A percentile compares a stretch with the other conserved stretches of the same genome.
phyloP scores from a whole-genome alignment of 805 yeast genomes.

The Ogataea pignaliae region DNA sequence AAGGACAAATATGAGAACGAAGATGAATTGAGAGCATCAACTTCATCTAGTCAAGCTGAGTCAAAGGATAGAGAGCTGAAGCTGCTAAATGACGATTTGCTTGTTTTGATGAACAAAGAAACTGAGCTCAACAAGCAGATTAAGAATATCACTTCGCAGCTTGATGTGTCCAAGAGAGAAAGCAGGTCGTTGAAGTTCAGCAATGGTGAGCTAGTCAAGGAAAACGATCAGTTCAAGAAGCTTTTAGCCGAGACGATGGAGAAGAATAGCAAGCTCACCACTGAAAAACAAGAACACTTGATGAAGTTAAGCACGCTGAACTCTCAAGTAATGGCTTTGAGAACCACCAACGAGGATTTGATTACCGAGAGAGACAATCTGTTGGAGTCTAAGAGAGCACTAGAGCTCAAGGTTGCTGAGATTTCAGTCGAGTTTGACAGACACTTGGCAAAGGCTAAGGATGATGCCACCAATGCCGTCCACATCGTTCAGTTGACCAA shows the following conservation, averaged over 20 bases:
- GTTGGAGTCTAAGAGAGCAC: constrained; percentile 41
- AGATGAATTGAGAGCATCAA: constrained; percentile 32
- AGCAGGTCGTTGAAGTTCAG: constrained; percentile 36
- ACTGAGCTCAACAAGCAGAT: constrained; percentile 60
- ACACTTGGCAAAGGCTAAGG: constrained; percentile 29
- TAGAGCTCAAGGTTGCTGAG: constrained; percentile 42
- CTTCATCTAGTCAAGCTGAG: constrained; percentile 24
- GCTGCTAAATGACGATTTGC: constrained; percentile 48
- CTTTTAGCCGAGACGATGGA: constrained; percentile 36
- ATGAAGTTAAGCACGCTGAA: constrained; percentile 40
- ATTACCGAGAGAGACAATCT: constrained; percentile 59
- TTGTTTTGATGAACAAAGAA: constrained; percentile 55
- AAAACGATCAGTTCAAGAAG: constrained; percentile 39
- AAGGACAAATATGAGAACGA: constrained; percentile 48
- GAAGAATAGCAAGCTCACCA: constrained; percentile 38
- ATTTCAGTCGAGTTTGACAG: constrained; percentile 37
- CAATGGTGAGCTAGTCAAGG: constrained; percentile 35
- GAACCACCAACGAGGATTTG: constrained; percentile 57
- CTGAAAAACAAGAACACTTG: constrained; percentile 42
- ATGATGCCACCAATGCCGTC: constrained; percentile 28
- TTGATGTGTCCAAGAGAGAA: constrained; percentile 50
- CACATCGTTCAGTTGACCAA: constrained; percentile 28
- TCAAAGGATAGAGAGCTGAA: constrained; percentile 47
- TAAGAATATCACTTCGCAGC: constrained; percentile 55
- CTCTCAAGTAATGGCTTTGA: constrained; percentile 52